Conservation (phyloP, 176 grass and related monocot species). For the maize (Zea mays) region Zm-B73-REFERENCE-NAM-5.0 NC_050096.1:230909501-230910000, state of each 20-base stretch:
- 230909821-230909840: conserved; percentile 10
- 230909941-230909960: conserved; percentile 49
- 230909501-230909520: too few relatives aligned
- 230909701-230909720: not conserved
- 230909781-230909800: conserved; percentile 8
- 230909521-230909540: too few relatives aligned
- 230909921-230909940: conserved; percentile 22
- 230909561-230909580: too few relatives aligned
- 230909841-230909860: conserved; percentile 15
- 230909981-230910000: conserved; percentile 30
- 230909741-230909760: too few relatives aligned
- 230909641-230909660: too few relatives aligned
- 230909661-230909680: too few relatives aligned
- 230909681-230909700: too few relatives aligned
- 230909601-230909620: too few relatives aligned
- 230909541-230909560: too few relatives aligned
- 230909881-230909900: conserved; percentile 48
- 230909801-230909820: conserved; percentile 34
- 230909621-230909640: too few relatives aligned
- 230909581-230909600: too few relatives aligned
- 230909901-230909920: conserved; percentile 10
- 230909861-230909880: conserved; percentile 18
- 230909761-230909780: not conserved
- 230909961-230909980: conserved; percentile 5
- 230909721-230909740: not conserved